Evolutionary conservation across 1,139 yeast genomes (phyloP), one percentile per base, ranked within the genome.

Genomic region (Blastobotrys capitulatus): DNA sequence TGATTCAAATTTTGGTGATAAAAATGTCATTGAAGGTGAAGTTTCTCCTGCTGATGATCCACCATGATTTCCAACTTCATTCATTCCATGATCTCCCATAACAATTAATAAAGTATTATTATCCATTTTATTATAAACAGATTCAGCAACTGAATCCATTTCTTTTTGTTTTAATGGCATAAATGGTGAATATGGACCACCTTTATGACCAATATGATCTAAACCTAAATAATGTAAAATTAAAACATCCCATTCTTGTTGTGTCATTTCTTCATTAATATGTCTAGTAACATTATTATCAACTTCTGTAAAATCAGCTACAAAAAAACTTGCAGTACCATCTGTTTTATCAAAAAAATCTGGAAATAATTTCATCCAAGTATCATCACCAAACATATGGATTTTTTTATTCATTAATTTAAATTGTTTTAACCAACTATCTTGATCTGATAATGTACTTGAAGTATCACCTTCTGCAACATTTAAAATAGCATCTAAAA

Each of bases 141-240:
- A 61, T 47, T 74, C 55, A 7, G 89, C 71, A 1, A 92, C 76
- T 0, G 52, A 58, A 64, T 92, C 97, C 96, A 92, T 88, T 66
- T 92, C 98, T 7, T 52, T 52, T 55, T 89, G 97, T 59, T 92
- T 92, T 0, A 70, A 72, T 2, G 80, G 78, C 98, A 94, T 92
- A 58, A 80, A 83, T 0, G 75, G 68, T 6, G 96, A 87, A 4
- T 71, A 61, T 0, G 98, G 94, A 0, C 98, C 99, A 36, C 96
- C 95, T 63, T 89, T 90, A 65, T 94, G 98, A 1, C 99, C 98
- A 58, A 94, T 94, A 65, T 94, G 98, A 64, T 94, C 98, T 42
- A 94, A 71, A 0, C 98, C 99, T 25, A 94, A 72, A 61, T 92
- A 94, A 64, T 94, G 98, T 47, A 94, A 70, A 45, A 94, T 85